phyloP scores from a whole-genome alignment of 495 filamentous ascomycete genomes.

The Recurvomyces mirabilis region DNA sequence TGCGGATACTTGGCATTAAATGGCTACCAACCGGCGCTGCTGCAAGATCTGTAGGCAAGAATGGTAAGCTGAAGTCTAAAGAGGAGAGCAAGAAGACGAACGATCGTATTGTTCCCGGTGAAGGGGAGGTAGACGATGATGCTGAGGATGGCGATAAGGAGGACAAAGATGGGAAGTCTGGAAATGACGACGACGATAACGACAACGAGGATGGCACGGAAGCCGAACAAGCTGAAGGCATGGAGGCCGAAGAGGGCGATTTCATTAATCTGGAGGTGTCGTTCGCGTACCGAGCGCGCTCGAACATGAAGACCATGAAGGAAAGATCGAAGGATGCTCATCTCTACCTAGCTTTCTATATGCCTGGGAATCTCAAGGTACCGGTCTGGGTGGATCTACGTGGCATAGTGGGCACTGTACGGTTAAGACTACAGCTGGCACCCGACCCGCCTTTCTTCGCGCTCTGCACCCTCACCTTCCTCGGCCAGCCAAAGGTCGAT shows the following conservation, averaged over 20 bases:
- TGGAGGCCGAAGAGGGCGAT: constrained; percentile 64
- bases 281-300: constrained; percentile 54
- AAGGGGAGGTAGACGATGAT: constrained; percentile 30
- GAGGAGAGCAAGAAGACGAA: constrained; percentile 38
- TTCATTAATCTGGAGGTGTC: constrained; percentile 61
- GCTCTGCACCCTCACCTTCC: constrained; percentile 57
- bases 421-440: constrained; percentile 54
- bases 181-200: constrained; percentile 29
- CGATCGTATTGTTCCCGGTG: constrained; percentile 41
- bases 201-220: constrained; percentile 27
- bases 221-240: constrained; percentile 45
- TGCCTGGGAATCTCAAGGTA: constrained; percentile 45
- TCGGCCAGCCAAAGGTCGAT: constrained; percentile 66
- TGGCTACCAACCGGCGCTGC: constrained; percentile 60
- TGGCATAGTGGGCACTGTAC: constrained; percentile 52
- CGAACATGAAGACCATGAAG: constrained; percentile 43
- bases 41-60: constrained; percentile 41
- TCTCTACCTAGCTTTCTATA: constrained; percentile 57
- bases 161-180: constrained; percentile 20
- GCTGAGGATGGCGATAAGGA: constrained; percentile 25
- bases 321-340: constrained; percentile 58
- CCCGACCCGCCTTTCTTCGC: constrained; percentile 64
- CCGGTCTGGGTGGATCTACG: constrained; percentile 64
- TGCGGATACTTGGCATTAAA: constrained; percentile 51
- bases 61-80: constrained; percentile 39